These are phyloP conservation scores for Zymoseptoria passerinii DNA, from an alignment of 2,329 filamentous ascomycete species.

Conservation along the genomic window DNA sequence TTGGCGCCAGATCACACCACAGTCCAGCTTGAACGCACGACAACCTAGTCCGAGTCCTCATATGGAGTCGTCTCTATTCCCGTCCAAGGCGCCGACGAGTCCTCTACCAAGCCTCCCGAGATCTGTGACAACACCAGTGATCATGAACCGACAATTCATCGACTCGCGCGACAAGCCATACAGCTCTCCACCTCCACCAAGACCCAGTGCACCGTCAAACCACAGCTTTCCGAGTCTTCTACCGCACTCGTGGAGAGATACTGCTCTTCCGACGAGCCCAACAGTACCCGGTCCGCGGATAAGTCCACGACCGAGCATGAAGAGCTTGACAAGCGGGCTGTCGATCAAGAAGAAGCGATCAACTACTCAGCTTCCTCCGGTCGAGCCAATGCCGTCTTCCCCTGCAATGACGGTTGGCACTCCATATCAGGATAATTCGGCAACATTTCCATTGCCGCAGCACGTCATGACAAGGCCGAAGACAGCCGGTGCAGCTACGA, in stretches of 20 bases:
- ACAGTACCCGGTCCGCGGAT: slow-evolving; percentile 6
- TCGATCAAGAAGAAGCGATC: neutral
- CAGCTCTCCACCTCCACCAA: slow-evolving; percentile 9
- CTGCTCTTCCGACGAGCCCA: slow-evolving; percentile 3
- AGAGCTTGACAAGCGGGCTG: slow-evolving; percentile 6
- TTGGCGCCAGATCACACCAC: neutral
- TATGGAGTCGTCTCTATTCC: slow-evolving; percentile 22
- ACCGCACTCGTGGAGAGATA: slow-evolving; percentile 1
- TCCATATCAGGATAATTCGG: slow-evolving; percentile 24
- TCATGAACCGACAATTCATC: slow-evolving; percentile 24
- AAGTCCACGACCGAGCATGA: slow-evolving; percentile 11
- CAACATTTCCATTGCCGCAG: slow-evolving; percentile 26
- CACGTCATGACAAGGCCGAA: slow-evolving; percentile 27
- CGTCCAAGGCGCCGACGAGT: slow-evolving; percentile 7
- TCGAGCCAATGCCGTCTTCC: slow-evolving; percentile 6
- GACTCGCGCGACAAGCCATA: slow-evolving; percentile 28
- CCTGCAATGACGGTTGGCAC: slow-evolving; percentile 23
- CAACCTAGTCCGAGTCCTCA: neutral
- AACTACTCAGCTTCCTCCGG: slow-evolving; percentile 1
- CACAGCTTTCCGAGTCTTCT: slow-evolving; percentile 19
- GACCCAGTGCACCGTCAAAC: slow-evolving; percentile 11
- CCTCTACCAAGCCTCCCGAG: slow-evolving; percentile 3
- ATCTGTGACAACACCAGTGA: slow-evolving; percentile 8
- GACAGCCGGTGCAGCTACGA: slow-evolving; percentile 21
- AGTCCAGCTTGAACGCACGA: neutral